A percentile compares a stretch with the other conserved stretches of the same genome.
phyloP scores from a whole-genome alignment of 192 early-diverging fungal genomes.

The Podila epigama region DNA sequence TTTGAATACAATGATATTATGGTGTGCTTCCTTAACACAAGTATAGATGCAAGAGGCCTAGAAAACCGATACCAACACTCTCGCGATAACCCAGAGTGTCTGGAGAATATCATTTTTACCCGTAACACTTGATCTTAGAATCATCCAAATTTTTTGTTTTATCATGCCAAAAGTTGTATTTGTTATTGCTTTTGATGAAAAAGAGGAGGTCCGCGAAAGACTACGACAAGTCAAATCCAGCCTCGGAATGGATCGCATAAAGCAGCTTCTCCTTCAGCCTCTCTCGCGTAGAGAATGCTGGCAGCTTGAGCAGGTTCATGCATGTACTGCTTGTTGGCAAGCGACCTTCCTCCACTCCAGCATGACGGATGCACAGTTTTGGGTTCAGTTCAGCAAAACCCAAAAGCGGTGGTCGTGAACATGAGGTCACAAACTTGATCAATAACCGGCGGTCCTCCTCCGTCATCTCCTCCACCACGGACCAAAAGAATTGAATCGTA shows the following conservation, averaged over 20 bases:
- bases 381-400: slow-evolving; percentile 86
- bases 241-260: slow-evolving; percentile 85
- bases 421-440: slow-evolving; percentile 92
- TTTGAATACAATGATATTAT: no score
- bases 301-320: slow-evolving; percentile 93
- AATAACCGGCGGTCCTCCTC: slow-evolving; percentile 60
- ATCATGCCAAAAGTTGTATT: no score
- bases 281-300: slow-evolving; percentile 68
- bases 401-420: slow-evolving; percentile 87
- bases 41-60: no score
- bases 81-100: no score
- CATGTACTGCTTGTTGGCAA: slow-evolving; percentile 85
- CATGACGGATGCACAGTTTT: slow-evolving; percentile 72
- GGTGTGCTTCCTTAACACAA: no score
- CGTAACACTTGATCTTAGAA: no score
- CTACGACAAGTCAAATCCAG: slow-evolving; percentile 92
- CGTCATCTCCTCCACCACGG: slow-evolving; percentile 50
- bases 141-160: no score
- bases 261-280: slow-evolving; percentile 78
- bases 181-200: neutral
- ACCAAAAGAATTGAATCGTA: slow-evolving; percentile 78
- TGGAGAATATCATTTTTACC: no score
- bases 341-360: slow-evolving; percentile 71
- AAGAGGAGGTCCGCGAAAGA: no score
- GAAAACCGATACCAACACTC: no score